Percentiles rank a stretch among this genome's conserved stretches.
Conservation (phyloP, 2,329 filamentous ascomycete species). For the Remersonia thermophila region DNA sequence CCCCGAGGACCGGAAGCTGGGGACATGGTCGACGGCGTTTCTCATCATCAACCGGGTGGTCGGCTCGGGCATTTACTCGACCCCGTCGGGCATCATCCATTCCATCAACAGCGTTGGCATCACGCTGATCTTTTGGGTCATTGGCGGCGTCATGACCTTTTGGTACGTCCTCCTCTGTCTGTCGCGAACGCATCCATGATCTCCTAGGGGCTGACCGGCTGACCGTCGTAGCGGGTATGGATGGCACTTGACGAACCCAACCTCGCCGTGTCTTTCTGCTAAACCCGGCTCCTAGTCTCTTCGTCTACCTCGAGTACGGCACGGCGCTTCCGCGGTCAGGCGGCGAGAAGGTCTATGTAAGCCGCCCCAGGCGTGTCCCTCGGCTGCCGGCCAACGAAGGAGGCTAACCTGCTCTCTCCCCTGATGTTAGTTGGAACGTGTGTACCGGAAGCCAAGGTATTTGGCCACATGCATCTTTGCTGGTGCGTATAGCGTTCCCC, state of each 20-base stretch:
- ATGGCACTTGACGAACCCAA: too few species aligned
- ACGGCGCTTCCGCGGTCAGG: conserved; percentile 32
- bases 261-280: too few species aligned
- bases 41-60: conserved; percentile 36
- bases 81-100: conserved; percentile 31
- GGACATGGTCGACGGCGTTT: conserved; percentile 24
- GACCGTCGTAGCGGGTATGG: conserved; percentile 18
- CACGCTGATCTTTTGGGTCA: conserved; percentile 35
- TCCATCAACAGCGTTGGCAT: conserved; percentile 33
- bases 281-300: conserved; percentile 11
- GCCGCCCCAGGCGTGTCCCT: too few species aligned
- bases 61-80: conserved; percentile 38
- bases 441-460: conserved; percentile 23
- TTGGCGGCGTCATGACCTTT: conserved; percentile 34
- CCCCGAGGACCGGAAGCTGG: conserved; percentile 21
- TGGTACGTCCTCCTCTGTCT: conserved; percentile 29
- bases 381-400: too few species aligned
- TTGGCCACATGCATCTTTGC: conserved; percentile 26
- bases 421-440: conserved; percentile 20
- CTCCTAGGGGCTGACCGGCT: conserved; percentile 1
- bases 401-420: background rate
- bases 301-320: conserved; percentile 37
- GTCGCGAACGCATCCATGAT: conserved; percentile 14
- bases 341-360: conserved; percentile 31
- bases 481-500: conserved; percentile 5